These are phyloP conservation scores for Silene uniflora DNA, from an alignment of 148 eudicot genomes.

Conservation along the genomic window DNA sequence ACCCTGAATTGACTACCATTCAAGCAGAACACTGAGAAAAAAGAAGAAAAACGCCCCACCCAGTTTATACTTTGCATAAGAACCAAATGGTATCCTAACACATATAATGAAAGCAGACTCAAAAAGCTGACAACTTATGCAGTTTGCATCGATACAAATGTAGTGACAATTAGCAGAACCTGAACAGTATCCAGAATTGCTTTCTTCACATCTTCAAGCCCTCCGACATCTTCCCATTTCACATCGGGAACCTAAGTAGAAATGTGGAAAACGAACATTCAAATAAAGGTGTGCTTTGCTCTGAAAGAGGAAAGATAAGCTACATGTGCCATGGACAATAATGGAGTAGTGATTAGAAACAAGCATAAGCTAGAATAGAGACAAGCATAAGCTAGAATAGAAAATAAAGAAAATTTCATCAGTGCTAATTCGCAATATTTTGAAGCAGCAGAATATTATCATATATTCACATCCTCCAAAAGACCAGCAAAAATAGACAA, in stretches of 20 bases:
- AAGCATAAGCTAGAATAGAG: neutral
- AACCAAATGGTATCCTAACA: neutral
- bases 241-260: slow-evolving; percentile 72
- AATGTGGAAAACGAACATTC: slow-evolving; percentile 16
- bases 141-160: slow-evolving; percentile 13
- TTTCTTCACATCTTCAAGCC: slow-evolving; percentile 98
- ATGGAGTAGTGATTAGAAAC: neutral
- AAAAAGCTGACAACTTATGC: neutral
- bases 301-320: neutral
- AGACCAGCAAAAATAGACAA: neutral
- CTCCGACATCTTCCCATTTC: slow-evolving; percentile 99
- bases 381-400: neutral
- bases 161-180: slow-evolving; percentile 40
- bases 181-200: slow-evolving; percentile 94
- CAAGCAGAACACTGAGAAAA: neutral
- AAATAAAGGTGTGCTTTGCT: slow-evolving; percentile 8
- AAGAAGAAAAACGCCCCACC: neutral
- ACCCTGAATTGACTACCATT: neutral
- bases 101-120: neutral
- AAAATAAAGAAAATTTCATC: neutral
- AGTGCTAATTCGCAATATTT: neutral
- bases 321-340: neutral
- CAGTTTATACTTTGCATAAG: neutral
- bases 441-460: neutral
- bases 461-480: neutral